phyloP scores from a whole-genome alignment of 2,329 filamentous ascomycete genomes.

The Macrophomina pseudophaseolina region DNA sequence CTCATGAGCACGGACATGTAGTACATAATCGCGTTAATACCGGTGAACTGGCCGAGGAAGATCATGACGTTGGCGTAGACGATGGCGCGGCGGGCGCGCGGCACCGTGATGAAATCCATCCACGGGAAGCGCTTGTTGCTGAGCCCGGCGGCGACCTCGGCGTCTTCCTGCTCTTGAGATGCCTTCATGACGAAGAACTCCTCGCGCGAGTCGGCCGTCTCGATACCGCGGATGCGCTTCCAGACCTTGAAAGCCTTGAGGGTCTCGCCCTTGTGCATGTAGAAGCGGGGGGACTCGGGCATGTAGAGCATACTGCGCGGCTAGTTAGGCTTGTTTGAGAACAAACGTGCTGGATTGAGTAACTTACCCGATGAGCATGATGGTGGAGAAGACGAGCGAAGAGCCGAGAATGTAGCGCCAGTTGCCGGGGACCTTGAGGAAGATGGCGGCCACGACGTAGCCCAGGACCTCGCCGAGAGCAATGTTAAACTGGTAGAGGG shows the following conservation, averaged over 20 bases:
- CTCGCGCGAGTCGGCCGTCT: conserved; percentile 62
- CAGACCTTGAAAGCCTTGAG: conserved; percentile 70
- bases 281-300: conserved; percentile 70
- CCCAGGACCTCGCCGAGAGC: conserved; percentile 75
- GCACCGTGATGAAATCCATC: conserved; percentile 72
- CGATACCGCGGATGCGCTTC: conserved; percentile 71
- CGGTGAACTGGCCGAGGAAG: conserved; percentile 67
- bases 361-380: conserved; percentile 55
- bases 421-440: conserved; percentile 70
- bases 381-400: conserved; percentile 71
- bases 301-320: conserved; percentile 68
- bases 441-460: conserved; percentile 75
- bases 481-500: conserved; percentile 77
- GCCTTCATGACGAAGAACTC: conserved; percentile 78
- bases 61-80: conserved; percentile 43
- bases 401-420: conserved; percentile 78
- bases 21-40: conserved; percentile 73
- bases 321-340: neutral
- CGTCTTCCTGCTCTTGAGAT: conserved; percentile 60
- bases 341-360: too few relatives aligned
- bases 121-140: conserved; percentile 66
- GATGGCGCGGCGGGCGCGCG: conserved; percentile 39
- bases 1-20: conserved; percentile 73
- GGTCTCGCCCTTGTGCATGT: conserved; percentile 69
- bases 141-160: conserved; percentile 56